Conservation (phyloP, 352 stramenopile genomes). For the Phytopythium delawarense region DNA sequence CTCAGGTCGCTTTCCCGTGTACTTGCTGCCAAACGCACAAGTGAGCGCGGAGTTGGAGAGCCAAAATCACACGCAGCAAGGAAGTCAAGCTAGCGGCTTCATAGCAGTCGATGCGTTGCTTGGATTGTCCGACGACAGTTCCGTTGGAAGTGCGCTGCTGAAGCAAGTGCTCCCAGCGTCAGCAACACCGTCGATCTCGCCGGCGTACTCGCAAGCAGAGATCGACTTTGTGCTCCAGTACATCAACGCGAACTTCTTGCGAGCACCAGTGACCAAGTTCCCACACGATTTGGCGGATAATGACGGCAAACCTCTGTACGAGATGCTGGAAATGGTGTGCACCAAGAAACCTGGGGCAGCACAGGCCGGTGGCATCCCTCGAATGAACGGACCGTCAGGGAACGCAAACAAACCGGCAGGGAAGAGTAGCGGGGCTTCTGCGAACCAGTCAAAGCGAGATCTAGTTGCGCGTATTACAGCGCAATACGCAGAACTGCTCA, state of each 20-base stretch:
- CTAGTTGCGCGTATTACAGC: conserved; percentile 39
- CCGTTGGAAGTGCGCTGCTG: conserved; percentile 1
- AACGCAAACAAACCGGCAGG: conserved; percentile 10
- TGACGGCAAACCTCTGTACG: conserved; percentile 77
- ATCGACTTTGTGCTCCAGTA: conserved; percentile 77
- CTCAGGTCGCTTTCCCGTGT: conserved; percentile 53
- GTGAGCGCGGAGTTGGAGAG: conserved; percentile 35
- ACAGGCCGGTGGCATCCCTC: neutral
- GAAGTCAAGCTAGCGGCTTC: conserved; percentile 24
- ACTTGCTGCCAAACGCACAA: conserved; percentile 47
- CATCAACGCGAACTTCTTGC: conserved; percentile 81
- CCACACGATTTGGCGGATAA: conserved; percentile 74
- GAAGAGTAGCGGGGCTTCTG: neutral
- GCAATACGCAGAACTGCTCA: conserved; percentile 87
- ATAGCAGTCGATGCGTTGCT: conserved; percentile 40
- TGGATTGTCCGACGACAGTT: conserved; percentile 12
- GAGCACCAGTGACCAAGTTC: conserved; percentile 58
- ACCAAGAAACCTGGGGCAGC: conserved; percentile 69
- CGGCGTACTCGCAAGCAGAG: conserved; percentile 34
- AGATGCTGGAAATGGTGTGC: conserved; percentile 89
- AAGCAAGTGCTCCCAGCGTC: neutral
- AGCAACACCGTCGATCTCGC: neutral
- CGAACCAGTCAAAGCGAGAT: conserved; percentile 44
- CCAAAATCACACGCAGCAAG: conserved; percentile 13
- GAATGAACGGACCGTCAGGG: conserved; percentile 8